A percentile compares a stretch with the other conserved stretches of the same genome.
Conservation (phyloP, 345 rosid genomes). For the Excoecaria cochinchinensis region DNA sequence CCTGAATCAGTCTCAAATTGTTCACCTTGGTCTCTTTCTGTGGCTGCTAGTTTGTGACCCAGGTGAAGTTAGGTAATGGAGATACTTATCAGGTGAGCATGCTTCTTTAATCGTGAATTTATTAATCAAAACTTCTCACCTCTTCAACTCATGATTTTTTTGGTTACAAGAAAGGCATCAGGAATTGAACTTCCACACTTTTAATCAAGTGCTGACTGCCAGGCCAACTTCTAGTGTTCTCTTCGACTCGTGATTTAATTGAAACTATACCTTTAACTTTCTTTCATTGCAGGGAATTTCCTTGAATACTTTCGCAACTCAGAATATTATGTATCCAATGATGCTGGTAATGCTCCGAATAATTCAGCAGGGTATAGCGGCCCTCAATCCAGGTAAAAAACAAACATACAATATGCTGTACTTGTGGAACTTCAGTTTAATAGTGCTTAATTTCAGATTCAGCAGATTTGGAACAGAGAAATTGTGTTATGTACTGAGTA, state of each 20-base stretch:
- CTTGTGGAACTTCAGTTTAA: background rate
- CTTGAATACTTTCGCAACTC: constrained; percentile 13
- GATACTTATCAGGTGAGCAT: constrained; percentile 14
- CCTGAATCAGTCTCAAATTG: constrained; percentile 13
- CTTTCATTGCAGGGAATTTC: constrained; percentile 20
- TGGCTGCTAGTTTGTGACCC: constrained; percentile 33
- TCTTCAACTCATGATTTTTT: too few species aligned
- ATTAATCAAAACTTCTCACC: too few species aligned
- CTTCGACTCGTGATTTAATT: background rate
- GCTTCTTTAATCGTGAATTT: background rate
- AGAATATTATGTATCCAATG: constrained; percentile 16
- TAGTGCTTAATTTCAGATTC: background rate
- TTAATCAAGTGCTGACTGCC: too few species aligned
- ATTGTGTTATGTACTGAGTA: too few species aligned
- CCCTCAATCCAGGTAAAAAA: constrained; percentile 24
- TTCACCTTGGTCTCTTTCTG: constrained; percentile 36
- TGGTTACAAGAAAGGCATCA: too few species aligned
- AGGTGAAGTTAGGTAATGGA: constrained; percentile 36
- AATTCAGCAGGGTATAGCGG: constrained; percentile 1
- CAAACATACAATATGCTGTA: background rate
- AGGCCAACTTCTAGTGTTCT: background rate
- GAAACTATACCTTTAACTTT: background rate
- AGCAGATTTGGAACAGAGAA: too few species aligned
- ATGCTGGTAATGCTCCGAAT: constrained; percentile 33
- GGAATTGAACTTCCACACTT: too few species aligned